Evolutionary conservation across 306 rosid genomes (phyloP), one percentile per base, ranked within the genome.

Genomic region (Parietaria judaica): DNA sequence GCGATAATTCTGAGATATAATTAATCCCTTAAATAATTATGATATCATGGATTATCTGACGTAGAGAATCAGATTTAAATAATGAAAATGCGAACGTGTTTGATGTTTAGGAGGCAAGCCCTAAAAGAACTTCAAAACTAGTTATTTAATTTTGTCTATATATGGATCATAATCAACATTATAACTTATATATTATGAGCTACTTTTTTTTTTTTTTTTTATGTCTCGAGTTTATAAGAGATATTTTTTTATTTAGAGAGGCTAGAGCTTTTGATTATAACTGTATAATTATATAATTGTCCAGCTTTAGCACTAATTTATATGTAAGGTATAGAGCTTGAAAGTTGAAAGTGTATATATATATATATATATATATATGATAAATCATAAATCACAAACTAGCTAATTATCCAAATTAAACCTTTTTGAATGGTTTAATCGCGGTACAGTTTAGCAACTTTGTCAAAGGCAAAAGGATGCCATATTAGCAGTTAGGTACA

Each of bases 71-170:
- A 45, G 13, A 12, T 59, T 6, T 13, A 36, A 36, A n/a, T 36
- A 38, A 3, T 44, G 9, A 13, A 13, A 13, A 52, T 31, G 48
- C 0, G 50, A 54, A 45, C 64, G 72, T 70, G 79, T 53, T 66
- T 11, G 62, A 50, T 44, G 51, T 55, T 50, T 51, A 56, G 52
- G 58, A 58, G 34, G 67, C 69, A 70, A 41, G 11, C 31, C 3
- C 13, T 52, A 50, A 50, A 12, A 58, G 37, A 36, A 13, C 38
- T 15, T 13, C 8, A 36, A 13, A 11, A 55, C 2, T 7, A 56
- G 5, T 36, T 56, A 56, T 36, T 6, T 35, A 37, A 56, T 39
- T 41, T 5, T 5, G 1, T 8, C 3, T 41, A 41, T 41, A 1
- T 41, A 31, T 34, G 5, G 34, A 55, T 35, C 16, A 36, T 36